Percentiles rank a stretch among this genome's conserved stretches.
phyloP scores from a whole-genome alignment of 2,329 filamentous ascomycete genomes.

The Atkinsonella hypoxylon region DNA sequence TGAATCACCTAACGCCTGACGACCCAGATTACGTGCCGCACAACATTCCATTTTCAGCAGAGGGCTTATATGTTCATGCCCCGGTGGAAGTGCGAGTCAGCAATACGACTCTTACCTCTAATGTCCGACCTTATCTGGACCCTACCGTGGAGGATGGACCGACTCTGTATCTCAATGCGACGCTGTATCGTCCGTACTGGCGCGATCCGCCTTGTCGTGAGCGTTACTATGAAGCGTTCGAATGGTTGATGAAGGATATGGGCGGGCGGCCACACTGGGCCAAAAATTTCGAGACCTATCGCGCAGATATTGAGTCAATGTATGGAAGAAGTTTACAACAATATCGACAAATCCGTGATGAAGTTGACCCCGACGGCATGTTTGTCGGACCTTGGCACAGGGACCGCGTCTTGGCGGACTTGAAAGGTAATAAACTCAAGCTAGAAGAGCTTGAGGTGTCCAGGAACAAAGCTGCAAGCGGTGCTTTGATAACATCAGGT shows the following conservation, averaged over 20 bases:
- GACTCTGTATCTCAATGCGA: conserved; percentile 81
- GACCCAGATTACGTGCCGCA: conserved; percentile 54
- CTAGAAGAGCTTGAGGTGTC: conserved; percentile 25
- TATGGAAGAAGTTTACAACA: conserved; percentile 56
- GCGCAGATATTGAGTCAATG: conserved; percentile 49
- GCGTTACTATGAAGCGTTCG: conserved; percentile 80
- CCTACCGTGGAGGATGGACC: conserved; percentile 56
- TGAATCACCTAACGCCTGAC: conserved; percentile 50
- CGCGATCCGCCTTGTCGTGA: conserved; percentile 63
- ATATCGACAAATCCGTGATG: conserved; percentile 57
- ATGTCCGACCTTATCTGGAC: conserved; percentile 46
- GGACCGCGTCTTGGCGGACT: conserved; percentile 42
- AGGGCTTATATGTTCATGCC: conserved; percentile 74
- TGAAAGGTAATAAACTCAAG: conserved; percentile 16
- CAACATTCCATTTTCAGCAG: conserved; percentile 68
- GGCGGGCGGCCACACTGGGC: conserved; percentile 82
- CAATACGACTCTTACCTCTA: conserved; percentile 42
- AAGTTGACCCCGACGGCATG: conserved; percentile 69
- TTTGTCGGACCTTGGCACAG: conserved; percentile 88
- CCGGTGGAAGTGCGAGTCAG: conserved; percentile 83
- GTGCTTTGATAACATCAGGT: conserved; percentile 15
- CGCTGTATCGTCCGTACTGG: conserved; percentile 72
- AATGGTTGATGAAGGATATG: conserved; percentile 79
- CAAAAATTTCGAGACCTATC: conserved; percentile 66
- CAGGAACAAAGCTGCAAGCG: conserved; percentile 13